Evolutionary conservation across 2,329 filamentous ascomycete genomes (phyloP), one percentile per base, ranked within the genome.

Genomic region (Trichoderma sp.): DNA sequence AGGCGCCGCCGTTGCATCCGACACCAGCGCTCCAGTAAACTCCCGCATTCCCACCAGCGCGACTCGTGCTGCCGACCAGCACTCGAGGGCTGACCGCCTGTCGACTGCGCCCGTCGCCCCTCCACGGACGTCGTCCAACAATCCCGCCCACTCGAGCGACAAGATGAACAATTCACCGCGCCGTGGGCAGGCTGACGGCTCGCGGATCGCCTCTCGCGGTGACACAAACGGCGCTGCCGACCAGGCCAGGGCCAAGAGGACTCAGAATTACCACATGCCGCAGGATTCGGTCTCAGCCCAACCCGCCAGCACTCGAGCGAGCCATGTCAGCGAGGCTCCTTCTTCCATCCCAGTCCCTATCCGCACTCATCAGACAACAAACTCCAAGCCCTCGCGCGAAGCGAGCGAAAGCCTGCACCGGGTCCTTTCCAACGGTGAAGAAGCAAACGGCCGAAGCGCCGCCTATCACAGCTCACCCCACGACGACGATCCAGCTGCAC

Each of bases 391-490:
- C 13, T 87, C 89, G 15, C 88, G 91, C 68, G 92, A 97, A 77
- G 89, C 91, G 67, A 94, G 90, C 78, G 89, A 93, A 67, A 89
- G 93, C 35, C 85, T 97, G 70, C 92, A 91, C 76, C 87, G 91
- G 70, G 87, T 94, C 70, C 83, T 94, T 70, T 72, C 77, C 53
- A 72, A 74, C 48, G 70, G 75, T 32, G 77, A 79, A 52, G 76
- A 76, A 73, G 73, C 71, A 25, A 78, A 74, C 54, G 72, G 72
- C 19, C 76, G 72, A 39, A 73, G 74, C 50, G 71, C 17, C 45
- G 71, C 19, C 58, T 74, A 75, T 50, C 74, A 78, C 60, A 71
- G 63, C 45, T 42, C 70, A 52, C 69, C 76, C 19, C 72, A 75
- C 27, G 70, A 73, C 25, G 67, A 77, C 74, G 84, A 81, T n/a